Conservation (phyloP, 306 rosid genomes). For the Purshia tridentata region DNA sequence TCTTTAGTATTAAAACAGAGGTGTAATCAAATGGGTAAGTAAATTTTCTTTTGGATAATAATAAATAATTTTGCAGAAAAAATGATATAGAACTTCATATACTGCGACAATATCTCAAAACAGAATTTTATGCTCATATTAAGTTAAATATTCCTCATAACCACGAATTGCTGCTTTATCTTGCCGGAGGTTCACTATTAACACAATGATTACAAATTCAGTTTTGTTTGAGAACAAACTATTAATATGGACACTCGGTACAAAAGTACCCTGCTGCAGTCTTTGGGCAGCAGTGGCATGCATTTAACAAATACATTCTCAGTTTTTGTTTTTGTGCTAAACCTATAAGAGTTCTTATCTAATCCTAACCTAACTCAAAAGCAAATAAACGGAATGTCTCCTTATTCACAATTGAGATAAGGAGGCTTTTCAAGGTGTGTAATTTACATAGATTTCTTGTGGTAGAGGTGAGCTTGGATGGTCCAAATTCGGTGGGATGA, state of each 20-base stretch:
- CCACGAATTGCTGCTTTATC: background rate
- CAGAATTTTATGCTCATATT: background rate
- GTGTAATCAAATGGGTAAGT: too few species aligned
- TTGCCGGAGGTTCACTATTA: conserved; percentile 1
- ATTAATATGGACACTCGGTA: conserved; percentile 32
- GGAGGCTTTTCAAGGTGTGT: conserved; percentile 56
- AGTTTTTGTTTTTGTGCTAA: conserved; percentile 7
- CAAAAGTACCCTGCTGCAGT: conserved; percentile 51
- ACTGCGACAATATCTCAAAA: too few species aligned
- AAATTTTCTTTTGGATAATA: background rate
- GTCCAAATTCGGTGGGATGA: conserved; percentile 60
- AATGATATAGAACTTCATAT: background rate
- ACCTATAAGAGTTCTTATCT: conserved; percentile 14
- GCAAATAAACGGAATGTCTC: conserved; percentile 29
- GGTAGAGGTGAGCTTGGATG: conserved; percentile 58
- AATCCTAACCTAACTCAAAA: conserved; percentile 26
- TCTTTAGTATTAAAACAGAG: too few species aligned
- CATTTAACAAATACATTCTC: conserved; percentile 30
- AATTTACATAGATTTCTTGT: conserved; percentile 82
- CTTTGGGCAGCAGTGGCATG: conserved; percentile 44
- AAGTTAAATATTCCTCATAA: background rate
- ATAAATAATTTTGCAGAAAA: too few species aligned
- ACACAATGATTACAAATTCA: conserved; percentile 9
- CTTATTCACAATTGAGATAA: conserved; percentile 58
- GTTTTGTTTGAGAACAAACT: background rate